Conservation (phyloP, 1,139 yeast genomes). For the Ashbya aceris region DNA sequence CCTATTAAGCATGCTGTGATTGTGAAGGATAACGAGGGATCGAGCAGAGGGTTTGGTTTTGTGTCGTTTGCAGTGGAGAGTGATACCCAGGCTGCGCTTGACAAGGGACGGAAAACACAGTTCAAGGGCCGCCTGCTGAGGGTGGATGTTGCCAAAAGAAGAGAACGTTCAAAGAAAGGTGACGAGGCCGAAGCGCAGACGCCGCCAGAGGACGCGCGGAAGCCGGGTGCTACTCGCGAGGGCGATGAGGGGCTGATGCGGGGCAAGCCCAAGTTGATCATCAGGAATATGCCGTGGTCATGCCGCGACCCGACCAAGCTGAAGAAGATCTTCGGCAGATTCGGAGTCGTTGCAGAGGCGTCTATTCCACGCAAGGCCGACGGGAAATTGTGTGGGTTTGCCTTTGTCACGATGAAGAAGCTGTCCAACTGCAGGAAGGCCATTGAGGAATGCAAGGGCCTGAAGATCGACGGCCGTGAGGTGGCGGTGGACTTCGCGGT, state of each 20-base stretch:
- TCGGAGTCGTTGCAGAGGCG: slow-evolving; percentile 84
- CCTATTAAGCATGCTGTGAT: slow-evolving; percentile 95
- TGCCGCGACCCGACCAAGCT: slow-evolving; percentile 68
- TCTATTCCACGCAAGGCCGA: slow-evolving; percentile 81
- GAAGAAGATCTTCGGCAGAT: slow-evolving; percentile 60
- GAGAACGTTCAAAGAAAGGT: slow-evolving; percentile 48
- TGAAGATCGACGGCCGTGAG: slow-evolving; percentile 81
- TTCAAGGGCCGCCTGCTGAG: slow-evolving; percentile 59
- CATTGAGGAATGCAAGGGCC: slow-evolving; percentile 58
- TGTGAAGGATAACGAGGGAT: slow-evolving; percentile 65
- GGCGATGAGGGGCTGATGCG: slow-evolving; percentile 41
- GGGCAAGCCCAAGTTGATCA: slow-evolving; percentile 73
- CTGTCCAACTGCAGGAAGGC: slow-evolving; percentile 73
- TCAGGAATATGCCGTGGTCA: slow-evolving; percentile 95
- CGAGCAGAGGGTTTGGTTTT: slow-evolving; percentile 90
- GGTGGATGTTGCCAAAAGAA: slow-evolving; percentile 84
- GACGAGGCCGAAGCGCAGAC: slow-evolving; percentile 15
- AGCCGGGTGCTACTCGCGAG: slow-evolving; percentile 11
- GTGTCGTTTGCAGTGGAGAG: slow-evolving; percentile 82
- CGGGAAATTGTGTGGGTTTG: slow-evolving; percentile 92
- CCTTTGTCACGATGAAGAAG: slow-evolving; percentile 84
- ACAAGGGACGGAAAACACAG: slow-evolving; percentile 54
- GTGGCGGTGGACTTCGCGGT: slow-evolving; percentile 94
- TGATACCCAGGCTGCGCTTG: slow-evolving; percentile 72
- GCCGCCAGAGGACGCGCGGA: slow-evolving; percentile 15